Base-by-base conservation (phyloP, 441 rosid genomes). In the Gossypium schwendimanii region DNA sequence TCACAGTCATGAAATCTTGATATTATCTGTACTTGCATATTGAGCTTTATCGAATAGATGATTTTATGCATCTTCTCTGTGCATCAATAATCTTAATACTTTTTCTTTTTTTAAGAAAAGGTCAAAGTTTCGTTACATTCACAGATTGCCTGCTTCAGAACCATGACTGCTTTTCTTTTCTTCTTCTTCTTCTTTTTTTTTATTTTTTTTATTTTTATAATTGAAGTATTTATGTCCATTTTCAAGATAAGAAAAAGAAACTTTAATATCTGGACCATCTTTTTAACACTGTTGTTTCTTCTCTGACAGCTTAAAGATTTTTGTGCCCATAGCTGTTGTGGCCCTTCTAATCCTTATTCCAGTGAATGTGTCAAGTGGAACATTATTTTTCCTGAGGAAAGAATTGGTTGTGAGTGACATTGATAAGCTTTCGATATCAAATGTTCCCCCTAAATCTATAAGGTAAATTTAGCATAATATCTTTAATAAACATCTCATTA, bases 391-490 rank as follows among this genome's bases (percentile, higher is more conserved):
- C 79, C 79, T 96, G 74, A 84, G 82, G 82, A 91, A 84, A 71
- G 98, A 93, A 63, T 82, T 96, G 75, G 98, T 93, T 6, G 81
- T 86, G 70, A 96, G 96, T 79, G 78, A 90, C 79, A 91, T 96
- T 20, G 98, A 96, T 81, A 96, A 86, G 85, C 96, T 96, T 49
- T 96, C 99, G 0, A 91, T 96, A 77, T 96, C 99, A 6, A 96
- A 93, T 78, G 99, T 96, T 59, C 91, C 75, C 24, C 91, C 98
- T 28, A 39, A 81, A 79, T 96, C 99, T 77, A 71, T 77, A 67
- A 88, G 92, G 98, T 90, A 70, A 83, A 71, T 79, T 70, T 18
- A n/a, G 57, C 4, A n/a, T 1, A 20, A 53, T 31, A 12, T 57
- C 18, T 47, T 60, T 5, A 45, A 61, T 20, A 47, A 26, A 68